Evolutionary conservation across 495 filamentous ascomycete species (phyloP), one percentile per base, ranked within the genome.

Genomic region (Lepidopterella palustris): DNA sequence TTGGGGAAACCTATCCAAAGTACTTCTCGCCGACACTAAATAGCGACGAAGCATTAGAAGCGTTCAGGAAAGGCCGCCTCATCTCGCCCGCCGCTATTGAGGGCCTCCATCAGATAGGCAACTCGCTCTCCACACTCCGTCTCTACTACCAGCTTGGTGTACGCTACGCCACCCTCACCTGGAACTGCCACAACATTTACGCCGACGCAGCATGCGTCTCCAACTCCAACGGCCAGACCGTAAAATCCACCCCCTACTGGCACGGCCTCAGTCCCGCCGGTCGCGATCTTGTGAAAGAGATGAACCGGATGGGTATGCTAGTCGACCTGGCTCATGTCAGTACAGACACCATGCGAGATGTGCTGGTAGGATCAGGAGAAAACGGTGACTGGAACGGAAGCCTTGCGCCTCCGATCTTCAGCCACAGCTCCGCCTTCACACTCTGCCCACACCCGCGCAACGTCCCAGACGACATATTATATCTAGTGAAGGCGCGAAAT

Each of bases 21-120:
- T 74, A 83, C 60, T 91, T 96, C 74, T 84, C 84, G 0, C 72
- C 80, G 0, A 70, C 79, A 0, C 68, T 82, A 1, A 82, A 84
- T 69, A 77, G 78, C 68, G 75, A 71, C 32, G 79, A 79, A 0
- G 86, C 90, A 5, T 60, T 84, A 13, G 68, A 77, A 0, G 81
- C 79, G 15, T 91, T 88, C 71, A 72, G 73, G 10, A 70, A 80
- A 47, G 79, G 80, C 60, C 80, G 79, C 56, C 77, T 87, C 53
- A 83, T 86, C 60, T 84, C 82, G 3, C 90, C 90, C 6, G 72
- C 92, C 13, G 89, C 85, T 13, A 88, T 97, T 25, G 93, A 98
- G 74, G 93, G 93, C 3, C 81, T 98, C 0, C 93, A 98, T 70
- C 92, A 96, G 63, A 95, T 98, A 58, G 92, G 90, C 39, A 96